Conservation (phyloP, 225 moss, liverwort and hornwort genomes). For the Climacium dendroides region DNA sequence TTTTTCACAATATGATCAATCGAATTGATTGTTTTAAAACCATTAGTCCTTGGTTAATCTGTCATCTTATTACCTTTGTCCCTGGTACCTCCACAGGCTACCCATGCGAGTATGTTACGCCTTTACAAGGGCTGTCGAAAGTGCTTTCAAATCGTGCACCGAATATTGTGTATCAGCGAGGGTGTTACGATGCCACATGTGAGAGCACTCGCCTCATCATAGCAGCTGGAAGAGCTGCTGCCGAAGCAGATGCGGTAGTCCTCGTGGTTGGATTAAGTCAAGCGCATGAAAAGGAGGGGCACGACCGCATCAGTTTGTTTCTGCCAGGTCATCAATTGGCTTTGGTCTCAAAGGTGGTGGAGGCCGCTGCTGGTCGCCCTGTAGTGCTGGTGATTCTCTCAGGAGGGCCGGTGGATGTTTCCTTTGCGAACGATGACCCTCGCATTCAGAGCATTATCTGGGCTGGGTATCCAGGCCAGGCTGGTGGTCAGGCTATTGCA, state of each 20-base stretch:
- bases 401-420: conserved; percentile 59
- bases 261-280: conserved; percentile 51
- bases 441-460: conserved; percentile 64
- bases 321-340: conserved; percentile 51
- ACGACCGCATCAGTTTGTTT: conserved; percentile 33
- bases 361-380: conserved; percentile 25
- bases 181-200: conserved; percentile 49
- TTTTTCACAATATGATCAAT: neutral
- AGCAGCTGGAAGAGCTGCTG: conserved; percentile 18
- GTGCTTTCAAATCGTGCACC: neutral
- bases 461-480: conserved; percentile 66
- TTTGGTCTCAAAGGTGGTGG: conserved; percentile 30
- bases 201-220: conserved; percentile 8
- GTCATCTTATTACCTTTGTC: neutral
- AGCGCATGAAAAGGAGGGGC: conserved; percentile 46
- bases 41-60: neutral
- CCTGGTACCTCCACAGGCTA: conserved; percentile 14
- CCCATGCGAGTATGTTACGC: conserved; percentile 51
- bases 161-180: conserved; percentile 3
- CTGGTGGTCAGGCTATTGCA: conserved; percentile 57
- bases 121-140: conserved; percentile 12
- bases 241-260: conserved; percentile 35
- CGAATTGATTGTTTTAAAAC: neutral
- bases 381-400: conserved; percentile 53
- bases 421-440: conserved; percentile 25